Percentiles rank a stretch among this genome's conserved stretches.
Conservation (phyloP, 345 rosid genomes). For the Cardamine occulta region DNA sequence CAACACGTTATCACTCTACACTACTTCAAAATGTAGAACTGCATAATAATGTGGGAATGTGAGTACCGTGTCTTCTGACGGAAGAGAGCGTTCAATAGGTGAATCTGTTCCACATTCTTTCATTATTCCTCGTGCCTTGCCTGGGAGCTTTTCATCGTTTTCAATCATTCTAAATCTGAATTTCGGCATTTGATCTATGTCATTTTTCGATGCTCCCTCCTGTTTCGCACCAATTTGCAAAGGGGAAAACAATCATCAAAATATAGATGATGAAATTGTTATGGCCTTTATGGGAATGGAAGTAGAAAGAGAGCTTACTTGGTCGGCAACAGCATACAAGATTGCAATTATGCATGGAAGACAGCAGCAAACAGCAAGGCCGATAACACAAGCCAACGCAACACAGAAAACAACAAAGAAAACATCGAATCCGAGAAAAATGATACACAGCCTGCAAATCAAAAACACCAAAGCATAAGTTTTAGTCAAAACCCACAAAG, state of each 20-base stretch:
- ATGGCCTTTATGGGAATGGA: not conserved
- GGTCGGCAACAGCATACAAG: slow-evolving; percentile 92
- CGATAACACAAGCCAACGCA: slow-evolving; percentile 91
- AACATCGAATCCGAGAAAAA: slow-evolving; percentile 92
- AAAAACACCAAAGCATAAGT: slow-evolving; percentile 9
- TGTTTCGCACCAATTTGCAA: slow-evolving; percentile 44
- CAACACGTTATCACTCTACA: not conserved
- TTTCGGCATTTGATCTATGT: slow-evolving; percentile 81
- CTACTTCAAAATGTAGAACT: not conserved
- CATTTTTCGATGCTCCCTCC: slow-evolving; percentile 94
- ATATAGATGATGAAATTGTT: not conserved
- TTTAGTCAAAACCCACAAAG: not conserved
- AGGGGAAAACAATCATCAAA: not conserved
- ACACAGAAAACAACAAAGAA: slow-evolving; percentile 95
- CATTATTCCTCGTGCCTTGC: slow-evolving; percentile 69
- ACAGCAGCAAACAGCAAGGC: slow-evolving; percentile 97
- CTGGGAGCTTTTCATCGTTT: slow-evolving; percentile 49
- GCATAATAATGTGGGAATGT: not conserved
- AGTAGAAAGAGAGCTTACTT: slow-evolving; percentile 56
- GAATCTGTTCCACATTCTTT: slow-evolving; percentile 79
- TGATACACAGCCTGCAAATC: slow-evolving; percentile 83
- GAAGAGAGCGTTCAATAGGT: slow-evolving; percentile 64
- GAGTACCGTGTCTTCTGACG: slow-evolving; percentile 76
- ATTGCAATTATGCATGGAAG: slow-evolving; percentile 98
- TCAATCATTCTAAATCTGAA: slow-evolving; percentile 61